Base-by-base conservation (phyloP, 2,329 filamentous ascomycete genomes). In the Sclerotinia sclerotiorum region DNA sequence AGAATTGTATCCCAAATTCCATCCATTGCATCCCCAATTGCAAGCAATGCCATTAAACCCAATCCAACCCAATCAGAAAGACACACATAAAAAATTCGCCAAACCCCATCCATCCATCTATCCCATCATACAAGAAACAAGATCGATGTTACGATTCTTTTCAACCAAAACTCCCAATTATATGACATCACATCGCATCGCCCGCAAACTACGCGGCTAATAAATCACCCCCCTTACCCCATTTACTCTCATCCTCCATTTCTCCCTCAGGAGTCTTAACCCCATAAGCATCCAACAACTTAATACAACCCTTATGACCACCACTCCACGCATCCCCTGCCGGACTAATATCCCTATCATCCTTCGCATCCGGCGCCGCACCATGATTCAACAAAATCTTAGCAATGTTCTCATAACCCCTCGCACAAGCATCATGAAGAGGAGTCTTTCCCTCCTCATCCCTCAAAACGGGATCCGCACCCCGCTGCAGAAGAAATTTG, bases 401-500 rank as follows among this genome's bases (percentile, higher is more conserved):
- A 0, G 66, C 60, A 39, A 68, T 68, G 1, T 21, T 32, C 6
- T 64, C 66, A 21, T 68, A 35, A 27, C 66, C 66, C 27, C 52
- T 46, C 13, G 60, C 66, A 27, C 58, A 68, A 7, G 67, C 67
- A 54, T 58, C 62, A 32, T 68, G 67, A 3, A 68, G 21, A 3
- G 67, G 61, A 15, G 67, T 68, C 15, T 66, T 68, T 1, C 67
- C 67, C 24, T 54, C 62, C 3, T 44, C 54, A 29, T 68, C 67
- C 29, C 66, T 39, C 0, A 66, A 35, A 0, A 65, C 58, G n/a
- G 67, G 67, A 66, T 68, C 67, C 5, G 62, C 61, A 6, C 67
- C 67, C 13, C 55, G 24, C 35, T 65, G 58, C 66, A 71, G 56
- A 70, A 80, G 54, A 13, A 68, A 68, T 29, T 65, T 68, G 0